A percentile compares a stretch with the other conserved stretches of the same genome.
phyloP scores from a whole-genome alignment of 495 filamentous ascomycete genomes.

The Aspergillus campestris region DNA sequence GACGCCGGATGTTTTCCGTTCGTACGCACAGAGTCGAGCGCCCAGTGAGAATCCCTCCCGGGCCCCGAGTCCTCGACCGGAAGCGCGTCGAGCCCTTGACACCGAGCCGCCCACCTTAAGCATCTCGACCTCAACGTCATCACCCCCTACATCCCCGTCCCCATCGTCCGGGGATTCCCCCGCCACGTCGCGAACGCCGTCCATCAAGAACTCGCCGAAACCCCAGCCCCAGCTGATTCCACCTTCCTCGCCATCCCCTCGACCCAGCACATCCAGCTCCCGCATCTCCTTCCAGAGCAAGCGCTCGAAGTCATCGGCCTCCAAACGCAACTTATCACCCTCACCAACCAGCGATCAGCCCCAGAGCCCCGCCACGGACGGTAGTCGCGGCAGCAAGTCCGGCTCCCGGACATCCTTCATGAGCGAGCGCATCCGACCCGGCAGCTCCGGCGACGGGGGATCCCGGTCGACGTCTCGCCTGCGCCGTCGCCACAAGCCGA shows the following conservation, averaged over 20 bases:
- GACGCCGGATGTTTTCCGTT: slow-evolving; percentile 67
- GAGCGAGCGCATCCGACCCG: slow-evolving; percentile 16
- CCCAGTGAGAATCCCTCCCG: slow-evolving; percentile 40
- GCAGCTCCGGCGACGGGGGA: slow-evolving; percentile 14
- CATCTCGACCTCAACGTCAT: slow-evolving; percentile 32
- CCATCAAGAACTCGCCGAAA: slow-evolving; percentile 6
- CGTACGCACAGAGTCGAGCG: slow-evolving; percentile 54
- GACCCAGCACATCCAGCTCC: slow-evolving; percentile 31
- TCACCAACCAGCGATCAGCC: slow-evolving; percentile 11
- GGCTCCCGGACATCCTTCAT: slow-evolving; percentile 16
- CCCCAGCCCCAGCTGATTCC: slow-evolving; percentile 13
- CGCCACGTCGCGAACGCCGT: slow-evolving; percentile 5
- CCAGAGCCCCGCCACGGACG: slow-evolving; percentile 21
- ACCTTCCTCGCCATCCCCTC: slow-evolving; percentile 24
- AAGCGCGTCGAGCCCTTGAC: slow-evolving; percentile 20
- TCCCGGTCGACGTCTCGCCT: slow-evolving; percentile 22
- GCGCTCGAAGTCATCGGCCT: slow-evolving; percentile 22
- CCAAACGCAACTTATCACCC: slow-evolving; percentile 18
- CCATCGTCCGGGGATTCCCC: slow-evolving; percentile 28
- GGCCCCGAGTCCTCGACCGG: slow-evolving; percentile 33
- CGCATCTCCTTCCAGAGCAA: slow-evolving; percentile 31
- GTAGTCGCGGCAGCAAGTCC: slow-evolving; percentile 22
- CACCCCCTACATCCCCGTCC: slow-evolving; percentile 31
- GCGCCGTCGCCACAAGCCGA: slow-evolving; percentile 51
- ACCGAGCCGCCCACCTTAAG: slow-evolving; percentile 18